Evolutionary conservation across 176 grass and related monocot species (phyloP).

Genomic region (Paspalum vaginatum): DNA sequence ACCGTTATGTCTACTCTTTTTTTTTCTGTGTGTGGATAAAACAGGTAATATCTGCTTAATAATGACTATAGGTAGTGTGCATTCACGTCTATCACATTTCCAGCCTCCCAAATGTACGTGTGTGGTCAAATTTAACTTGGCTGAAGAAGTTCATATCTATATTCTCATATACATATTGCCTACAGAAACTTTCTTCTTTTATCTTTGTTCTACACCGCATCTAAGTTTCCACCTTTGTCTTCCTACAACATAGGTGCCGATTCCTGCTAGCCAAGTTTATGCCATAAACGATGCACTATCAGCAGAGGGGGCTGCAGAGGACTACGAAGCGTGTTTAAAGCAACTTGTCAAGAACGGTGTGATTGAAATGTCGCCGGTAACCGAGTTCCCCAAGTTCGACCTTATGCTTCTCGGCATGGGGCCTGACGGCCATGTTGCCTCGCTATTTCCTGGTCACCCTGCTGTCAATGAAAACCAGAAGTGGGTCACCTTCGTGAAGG

Average conservation of each 20-base stretch:
- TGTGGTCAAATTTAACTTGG: not conserved
- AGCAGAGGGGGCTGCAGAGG: slow-evolving; percentile 62
- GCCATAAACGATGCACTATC: slow-evolving; percentile 74
- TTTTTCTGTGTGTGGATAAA: not conserved
- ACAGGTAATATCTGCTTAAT: not conserved
- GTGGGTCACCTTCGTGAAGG: slow-evolving; percentile 84
- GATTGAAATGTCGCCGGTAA: slow-evolving; percentile 33
- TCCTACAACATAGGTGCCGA: slow-evolving; percentile 60
- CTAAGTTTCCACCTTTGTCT: not conserved
- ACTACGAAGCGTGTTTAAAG: slow-evolving; percentile 66
- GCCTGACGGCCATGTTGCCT: slow-evolving; percentile 85
- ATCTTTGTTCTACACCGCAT: not conserved
- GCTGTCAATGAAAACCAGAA: slow-evolving; percentile 57
- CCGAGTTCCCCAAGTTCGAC: slow-evolving; percentile 77
- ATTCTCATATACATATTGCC: not conserved
- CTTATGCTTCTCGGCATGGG: slow-evolving; percentile 93
- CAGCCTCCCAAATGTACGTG: not conserved
- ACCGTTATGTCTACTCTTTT: not conserved
- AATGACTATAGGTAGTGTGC: not conserved
- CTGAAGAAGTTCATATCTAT: not conserved
- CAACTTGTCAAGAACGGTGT: slow-evolving; percentile 57
- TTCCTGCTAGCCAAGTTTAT: slow-evolving; percentile 69
- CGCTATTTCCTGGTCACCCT: slow-evolving; percentile 88
- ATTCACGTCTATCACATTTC: not conserved
- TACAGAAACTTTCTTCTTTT: not conserved